Evolutionary conservation across 2,329 filamentous ascomycete genomes (phyloP).

Genomic region (Sporothrix globosa): DNA sequence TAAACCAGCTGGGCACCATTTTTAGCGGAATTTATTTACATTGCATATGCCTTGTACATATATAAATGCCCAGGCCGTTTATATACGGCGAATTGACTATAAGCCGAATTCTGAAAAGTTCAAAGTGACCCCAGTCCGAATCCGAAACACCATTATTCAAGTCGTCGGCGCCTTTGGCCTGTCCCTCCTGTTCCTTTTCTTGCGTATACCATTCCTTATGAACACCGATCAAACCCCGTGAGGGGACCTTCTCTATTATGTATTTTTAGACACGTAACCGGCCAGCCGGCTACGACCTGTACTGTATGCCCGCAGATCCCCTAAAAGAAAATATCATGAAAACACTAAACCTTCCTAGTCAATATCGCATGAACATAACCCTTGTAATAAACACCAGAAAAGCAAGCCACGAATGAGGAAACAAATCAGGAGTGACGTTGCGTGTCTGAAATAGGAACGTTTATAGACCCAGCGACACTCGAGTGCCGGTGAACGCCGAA

Average conservation of each 20-base stretch:
- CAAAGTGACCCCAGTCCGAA: background rate
- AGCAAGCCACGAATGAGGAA: background rate
- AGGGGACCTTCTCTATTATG: conserved; percentile 29
- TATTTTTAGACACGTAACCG: conserved; percentile 8
- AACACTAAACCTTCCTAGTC: background rate
- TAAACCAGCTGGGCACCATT: no score
- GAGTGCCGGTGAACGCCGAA: background rate
- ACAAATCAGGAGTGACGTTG: background rate
- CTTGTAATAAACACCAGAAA: background rate
- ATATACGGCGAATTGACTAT: background rate
- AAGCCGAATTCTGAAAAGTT: background rate
- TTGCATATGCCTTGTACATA: background rate
- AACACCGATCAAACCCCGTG: conserved; percentile 23
- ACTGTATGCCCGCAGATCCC: background rate
- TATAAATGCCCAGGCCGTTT: background rate
- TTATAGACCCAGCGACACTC: background rate
- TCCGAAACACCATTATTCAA: background rate
- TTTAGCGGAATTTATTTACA: background rate
- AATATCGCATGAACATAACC: background rate
- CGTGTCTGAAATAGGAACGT: background rate
- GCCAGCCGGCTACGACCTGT: conserved; percentile 24
- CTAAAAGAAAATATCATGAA: background rate
- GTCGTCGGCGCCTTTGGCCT: background rate
- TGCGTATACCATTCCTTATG: background rate
- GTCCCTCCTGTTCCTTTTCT: background rate